These are phyloP conservation scores for Amoebophrya sp. DNA, from an alignment of 169 alveolate species.

Conservation along the genomic window DNA sequence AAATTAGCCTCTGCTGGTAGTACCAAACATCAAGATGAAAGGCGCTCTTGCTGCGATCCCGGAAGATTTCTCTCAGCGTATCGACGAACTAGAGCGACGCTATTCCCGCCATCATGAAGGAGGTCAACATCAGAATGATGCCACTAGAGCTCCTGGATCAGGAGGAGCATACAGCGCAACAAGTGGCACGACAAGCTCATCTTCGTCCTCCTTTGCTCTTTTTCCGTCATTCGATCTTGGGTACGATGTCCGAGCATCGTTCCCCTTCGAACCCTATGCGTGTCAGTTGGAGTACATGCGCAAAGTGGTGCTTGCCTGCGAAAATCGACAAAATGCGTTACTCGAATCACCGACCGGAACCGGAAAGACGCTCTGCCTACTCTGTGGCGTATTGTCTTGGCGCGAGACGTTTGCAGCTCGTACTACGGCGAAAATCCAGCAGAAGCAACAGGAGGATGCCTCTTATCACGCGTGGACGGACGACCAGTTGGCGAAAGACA, in stretches of 20 bases:
- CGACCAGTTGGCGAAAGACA: background rate
- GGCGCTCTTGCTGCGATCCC: no score
- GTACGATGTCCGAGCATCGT: background rate
- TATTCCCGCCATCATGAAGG: background rate
- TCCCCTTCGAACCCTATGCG: background rate
- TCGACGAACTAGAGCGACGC: background rate
- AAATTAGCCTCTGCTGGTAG: no score
- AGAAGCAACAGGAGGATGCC: background rate
- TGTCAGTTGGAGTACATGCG: conserved; percentile 23
- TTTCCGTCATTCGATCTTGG: background rate
- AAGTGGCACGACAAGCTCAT: background rate
- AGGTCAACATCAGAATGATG: background rate
- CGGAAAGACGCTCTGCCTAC: conserved; percentile 79
- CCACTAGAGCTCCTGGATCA: background rate
- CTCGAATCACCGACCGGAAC: conserved; percentile 95
- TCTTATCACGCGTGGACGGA: background rate
- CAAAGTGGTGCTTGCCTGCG: background rate
- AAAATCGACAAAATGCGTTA: conserved; percentile 65
- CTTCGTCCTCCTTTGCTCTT: no score
- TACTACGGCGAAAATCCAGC: background rate
- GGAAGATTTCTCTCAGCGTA: background rate
- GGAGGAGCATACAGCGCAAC: background rate
- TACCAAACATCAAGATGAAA: no score
- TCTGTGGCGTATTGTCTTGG: conserved; percentile 76
- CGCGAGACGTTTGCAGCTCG: background rate